Evolutionary conservation across 371 early-diverging fungal genomes (phyloP), one percentile per base, ranked within the genome.

Genomic region (Haplosporangium sp.): DNA sequence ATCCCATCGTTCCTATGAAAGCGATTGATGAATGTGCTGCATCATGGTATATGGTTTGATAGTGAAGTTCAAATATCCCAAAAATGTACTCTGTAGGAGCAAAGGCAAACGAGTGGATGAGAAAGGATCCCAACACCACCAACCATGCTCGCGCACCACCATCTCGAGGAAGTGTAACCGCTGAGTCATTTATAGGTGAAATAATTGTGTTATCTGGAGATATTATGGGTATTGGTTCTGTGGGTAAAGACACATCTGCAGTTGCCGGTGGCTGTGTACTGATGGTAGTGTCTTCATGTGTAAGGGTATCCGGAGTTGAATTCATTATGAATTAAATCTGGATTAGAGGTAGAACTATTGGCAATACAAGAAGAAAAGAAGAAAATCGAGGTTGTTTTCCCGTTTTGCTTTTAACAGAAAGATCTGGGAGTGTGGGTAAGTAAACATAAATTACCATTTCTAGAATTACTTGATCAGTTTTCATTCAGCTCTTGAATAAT

Each of bases 31-130:
- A 79, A 2, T 68, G 69, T 11, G 57, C 57, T 4, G 81, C 65
- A 17, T 67, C 45, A 0, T 68, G 71, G 37, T 56, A 79, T 27
- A 79, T 58, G 27, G 15, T 50, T 45, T 71, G 72, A 48, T 79
- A 79, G 37, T 79, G 81, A 2, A 57, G 67, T 38, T 79, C 81
- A 62, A 79, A 79, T 50, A 79, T 67, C 0, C 81, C 81, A 58
- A 74, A 79, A 48, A 74, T 59, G n/a, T 71, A 74, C 42, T 79
- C 81, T 17, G 81, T 79, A 2, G 79, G 79, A 1, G 71, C 79
- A 64, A 78, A 78, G 10, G 64, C 74, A n/a, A 78, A 69, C n/a
- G 59, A 63, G 65, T 78, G 79, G 56, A 78, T 59, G 4, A 78
- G 52, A 48, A 78, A 78, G 4, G 79, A 78, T 4, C 79, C 79